phyloP scores from a whole-genome alignment of 2,329 filamentous ascomycete genomes.

The Pseudogymnoascus sp. region DNA sequence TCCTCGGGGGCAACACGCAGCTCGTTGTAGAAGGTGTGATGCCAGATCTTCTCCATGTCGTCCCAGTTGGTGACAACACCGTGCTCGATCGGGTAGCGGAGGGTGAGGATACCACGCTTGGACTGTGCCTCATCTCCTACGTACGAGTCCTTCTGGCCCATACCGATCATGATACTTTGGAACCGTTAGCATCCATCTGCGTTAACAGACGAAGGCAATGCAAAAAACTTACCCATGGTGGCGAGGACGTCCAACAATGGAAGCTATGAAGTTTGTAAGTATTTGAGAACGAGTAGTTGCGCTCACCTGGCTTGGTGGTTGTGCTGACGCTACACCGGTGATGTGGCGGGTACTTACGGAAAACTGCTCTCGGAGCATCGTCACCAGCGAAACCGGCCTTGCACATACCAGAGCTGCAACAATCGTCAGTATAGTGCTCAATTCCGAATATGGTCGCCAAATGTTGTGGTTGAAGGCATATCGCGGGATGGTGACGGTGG shows the following conservation, averaged over 20 bases:
- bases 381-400: slow-evolving; percentile 99
- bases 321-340: slow-evolving; percentile 13
- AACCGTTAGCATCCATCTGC: slow-evolving; percentile 19
- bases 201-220: slow-evolving; percentile 8
- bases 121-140: slow-evolving; percentile 99
- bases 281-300: not conserved
- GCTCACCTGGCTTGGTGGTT: not conserved
- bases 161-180: slow-evolving; percentile 99
- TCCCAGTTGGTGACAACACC: slow-evolving; percentile 99
- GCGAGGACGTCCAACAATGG: slow-evolving; percentile 98
- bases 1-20: slow-evolving; percentile 99
- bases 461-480: slow-evolving; percentile 5
- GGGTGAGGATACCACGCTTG: slow-evolving; percentile 99
- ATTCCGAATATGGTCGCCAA: not conserved
- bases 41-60: slow-evolving; percentile 99
- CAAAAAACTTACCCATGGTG: slow-evolving; percentile 85
- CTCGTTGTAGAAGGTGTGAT: slow-evolving; percentile 99
- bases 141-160: slow-evolving; percentile 99
- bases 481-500: slow-evolving; percentile 6
- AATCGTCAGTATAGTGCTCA: slow-evolving; percentile 19
- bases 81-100: slow-evolving; percentile 99
- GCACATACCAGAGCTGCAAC: slow-evolving; percentile 95
- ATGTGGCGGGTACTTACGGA: slow-evolving; percentile 71
- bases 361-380: slow-evolving; percentile 98
- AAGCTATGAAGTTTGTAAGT: slow-evolving; percentile 52